Base-by-base conservation (phyloP, 2,329 filamentous ascomycete genomes). In the Aspergillus sp. region DNA sequence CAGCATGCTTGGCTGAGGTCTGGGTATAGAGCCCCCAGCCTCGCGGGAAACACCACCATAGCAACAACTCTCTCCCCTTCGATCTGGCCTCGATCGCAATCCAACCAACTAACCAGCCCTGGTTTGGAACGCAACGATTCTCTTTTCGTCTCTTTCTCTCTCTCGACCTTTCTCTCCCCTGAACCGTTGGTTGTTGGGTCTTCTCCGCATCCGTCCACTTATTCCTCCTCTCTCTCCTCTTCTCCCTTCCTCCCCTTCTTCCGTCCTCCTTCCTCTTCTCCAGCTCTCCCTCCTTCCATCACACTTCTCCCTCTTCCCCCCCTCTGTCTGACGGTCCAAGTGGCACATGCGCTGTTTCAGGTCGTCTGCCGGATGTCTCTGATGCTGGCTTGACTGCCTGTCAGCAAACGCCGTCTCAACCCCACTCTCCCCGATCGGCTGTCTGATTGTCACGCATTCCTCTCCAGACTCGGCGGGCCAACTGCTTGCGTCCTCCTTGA, bases 381-480 rank as follows among this genome's bases (percentile, higher is more conserved):
- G 29, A 34, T 39, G 33, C 33, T 41, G 28, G 15, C 33, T 40
- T 39, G 35, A 37, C 37, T 38, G 38, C 37, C 24, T 24, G 42
- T 47, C 45, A 48, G 44, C 43, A 37, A 43, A 41, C 42, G 35
- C 37, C 32, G 37, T 39, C 37, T 35, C 38, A 42, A 44, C 43
- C 44, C 33, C 45, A 34, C 39, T 30, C 40, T 40, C 40, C 37
- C 43, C 44, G 43, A 49, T 40, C 44, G 42, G 35, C 30, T 32
- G 30, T 37, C 35, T 34, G 33, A 37, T n/a, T 29, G 30, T 19
- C 33, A 22, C 10, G 5, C 29, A 28, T 19, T 42, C 35, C 33
- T 25, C 37, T 35, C 32, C 30, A 31, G 16, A 11, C n/a, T 30
- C 8, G 16, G 8, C 10, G 8, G 7, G 25, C 6, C 11, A 13